Base-by-base conservation (phyloP, 1,139 yeast genomes). In the Debaryomyces robertsiae region DNA sequence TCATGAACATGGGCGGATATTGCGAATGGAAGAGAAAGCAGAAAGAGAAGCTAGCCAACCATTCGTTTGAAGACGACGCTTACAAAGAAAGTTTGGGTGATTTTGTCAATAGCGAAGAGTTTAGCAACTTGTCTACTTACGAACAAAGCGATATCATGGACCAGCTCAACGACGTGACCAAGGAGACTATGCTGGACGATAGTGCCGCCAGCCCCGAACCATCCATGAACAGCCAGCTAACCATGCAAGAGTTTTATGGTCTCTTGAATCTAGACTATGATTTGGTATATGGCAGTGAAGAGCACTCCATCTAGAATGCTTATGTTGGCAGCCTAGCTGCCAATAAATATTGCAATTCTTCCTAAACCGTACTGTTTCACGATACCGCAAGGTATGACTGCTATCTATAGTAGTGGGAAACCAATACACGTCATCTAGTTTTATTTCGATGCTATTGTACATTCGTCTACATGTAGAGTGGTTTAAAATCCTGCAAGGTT, bases 221-320 rank as follows among this genome's bases (percentile, higher is more conserved):
- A 19, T 7, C 22, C 7, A 30, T 32, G 15, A 41, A 33, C 16
- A 42, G 37, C 22, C 50, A 49, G 18, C 41, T 52, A 15, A 46
- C 48, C 3, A 52, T 54, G 53, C 34, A 37, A 24, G 53, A 51
- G 27, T 30, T 54, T 30, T 54, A 51, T 40, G 30, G 32, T 15
- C 43, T 45, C 17, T 43, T 54, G 22, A 43, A 45, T n/a, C 30
- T 51, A 15, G 52, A 54, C 42, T 50, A 50, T 42, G 34, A 38
- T 7, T 41, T 53, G 39, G 54, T 54, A 15, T 53, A 30, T 39
- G 45, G 32, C 13, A 33, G 7, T 14, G 22, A 33, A 27, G 9
- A 18, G 2, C 17, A 32, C 14, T 19, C 22, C 7, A 19, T 5
- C 22, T 19, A 19, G 7, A 32, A 10, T n/a, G n/a, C 18, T 23